A percentile compares a stretch with the other conserved stretches of the same genome.
Conservation (phyloP, 169 alveolate species). For the Plasmodium relictum region DNA sequence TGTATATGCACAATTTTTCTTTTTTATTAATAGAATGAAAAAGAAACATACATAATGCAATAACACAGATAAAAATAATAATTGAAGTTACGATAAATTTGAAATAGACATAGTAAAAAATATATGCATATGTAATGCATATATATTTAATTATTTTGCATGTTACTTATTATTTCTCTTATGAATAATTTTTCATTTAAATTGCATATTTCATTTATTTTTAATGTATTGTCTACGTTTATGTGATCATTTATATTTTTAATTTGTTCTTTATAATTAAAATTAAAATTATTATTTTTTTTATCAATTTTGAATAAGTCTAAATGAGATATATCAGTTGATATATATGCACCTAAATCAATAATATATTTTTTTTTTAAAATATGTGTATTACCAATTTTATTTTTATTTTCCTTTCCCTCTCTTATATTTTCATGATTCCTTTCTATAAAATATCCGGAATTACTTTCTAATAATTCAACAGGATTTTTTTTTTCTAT, state of each 20-base stretch:
- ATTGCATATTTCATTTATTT: background rate
- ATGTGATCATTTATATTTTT: background rate
- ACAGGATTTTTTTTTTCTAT: background rate
- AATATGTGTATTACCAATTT: background rate
- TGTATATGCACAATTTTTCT: too few relatives aligned
- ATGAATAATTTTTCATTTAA: background rate
- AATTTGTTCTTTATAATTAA: conserved; percentile 4
- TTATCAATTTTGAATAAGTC: background rate
- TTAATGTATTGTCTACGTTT: background rate
- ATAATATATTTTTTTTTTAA: background rate
- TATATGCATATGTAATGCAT: background rate
- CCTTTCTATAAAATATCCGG: background rate
- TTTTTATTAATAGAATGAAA: too few relatives aligned
- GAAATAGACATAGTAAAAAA: background rate
- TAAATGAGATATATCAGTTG: conserved; percentile 10
- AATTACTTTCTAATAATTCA: background rate
- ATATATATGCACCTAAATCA: background rate
- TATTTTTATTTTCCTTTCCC: conserved; percentile 1
- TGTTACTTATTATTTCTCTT: background rate
- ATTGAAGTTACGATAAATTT: too few relatives aligned
- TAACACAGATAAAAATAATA: too few relatives aligned
- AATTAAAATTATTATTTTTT: background rate
- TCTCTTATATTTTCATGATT: too few relatives aligned
- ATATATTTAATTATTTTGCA: background rate
- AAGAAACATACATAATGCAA: too few relatives aligned